Evolutionary conservation across 1,284 basidiomycete genomes (phyloP).

Genomic region (Fomitopsis schrenkii): DNA sequence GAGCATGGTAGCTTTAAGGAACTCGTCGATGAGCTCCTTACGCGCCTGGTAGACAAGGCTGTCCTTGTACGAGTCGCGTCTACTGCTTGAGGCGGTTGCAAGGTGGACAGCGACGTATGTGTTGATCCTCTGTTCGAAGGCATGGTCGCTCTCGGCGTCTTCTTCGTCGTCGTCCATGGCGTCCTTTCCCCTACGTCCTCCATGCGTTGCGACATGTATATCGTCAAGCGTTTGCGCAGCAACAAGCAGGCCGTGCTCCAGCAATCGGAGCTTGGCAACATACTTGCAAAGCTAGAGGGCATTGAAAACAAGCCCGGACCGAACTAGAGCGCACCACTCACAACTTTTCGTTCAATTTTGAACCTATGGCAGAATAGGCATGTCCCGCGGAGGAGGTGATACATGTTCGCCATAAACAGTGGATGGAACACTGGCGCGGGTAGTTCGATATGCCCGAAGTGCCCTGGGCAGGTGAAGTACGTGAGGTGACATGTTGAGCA

Average conservation of each 20-base stretch:
- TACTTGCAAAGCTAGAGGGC: slow-evolving; percentile 70
- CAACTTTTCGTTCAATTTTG: slow-evolving; percentile 75
- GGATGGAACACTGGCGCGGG: slow-evolving; percentile 96
- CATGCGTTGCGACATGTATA: slow-evolving; percentile 36
- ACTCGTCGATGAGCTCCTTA: slow-evolving; percentile 81
- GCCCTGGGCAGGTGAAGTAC: slow-evolving; percentile 94
- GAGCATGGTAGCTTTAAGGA: slow-evolving; percentile 67
- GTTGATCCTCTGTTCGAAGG: slow-evolving; percentile 70
- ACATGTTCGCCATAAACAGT: slow-evolving; percentile 93
- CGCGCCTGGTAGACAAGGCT: slow-evolving; percentile 84
- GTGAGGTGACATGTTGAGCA: slow-evolving; percentile 92
- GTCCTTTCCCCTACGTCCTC: slow-evolving; percentile 20
- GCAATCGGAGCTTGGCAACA: slow-evolving; percentile 81
- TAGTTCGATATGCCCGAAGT: slow-evolving; percentile 99
- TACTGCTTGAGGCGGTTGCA: slow-evolving; percentile 50
- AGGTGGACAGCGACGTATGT: slow-evolving; percentile 71
- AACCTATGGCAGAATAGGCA: slow-evolving; percentile 97
- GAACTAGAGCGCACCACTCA: slow-evolving; percentile 36
- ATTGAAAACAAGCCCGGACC: neutral
- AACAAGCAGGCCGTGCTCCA: slow-evolving; percentile 87
- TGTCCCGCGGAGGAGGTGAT: slow-evolving; percentile 83
- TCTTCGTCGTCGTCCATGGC: slow-evolving; percentile 40
- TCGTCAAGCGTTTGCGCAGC: slow-evolving; percentile 79
- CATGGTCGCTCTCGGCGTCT: slow-evolving; percentile 50
- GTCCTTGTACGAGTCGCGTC: slow-evolving; percentile 87